Percentiles rank a stretch among this genome's conserved stretches.
Evolutionary conservation across 2,329 filamentous ascomycete species (phyloP).

Genomic region (Alternaria sp.): DNA sequence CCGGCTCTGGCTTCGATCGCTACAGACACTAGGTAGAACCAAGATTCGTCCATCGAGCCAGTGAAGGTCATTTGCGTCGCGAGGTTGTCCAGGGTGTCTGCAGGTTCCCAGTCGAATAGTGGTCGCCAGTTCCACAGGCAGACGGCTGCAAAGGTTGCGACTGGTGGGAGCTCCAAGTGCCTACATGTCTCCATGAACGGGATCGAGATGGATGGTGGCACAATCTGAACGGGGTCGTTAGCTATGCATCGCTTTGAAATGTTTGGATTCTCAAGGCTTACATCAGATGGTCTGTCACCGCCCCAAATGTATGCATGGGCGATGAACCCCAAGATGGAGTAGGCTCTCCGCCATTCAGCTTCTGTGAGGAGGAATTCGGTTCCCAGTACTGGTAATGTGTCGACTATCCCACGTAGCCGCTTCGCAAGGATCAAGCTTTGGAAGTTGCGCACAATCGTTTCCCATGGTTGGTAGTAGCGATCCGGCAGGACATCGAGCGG

Average conservation of each 20-base stretch:
- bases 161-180: slow-evolving; percentile 83
- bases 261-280: slow-evolving; percentile 44
- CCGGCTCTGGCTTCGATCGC: slow-evolving; percentile 93
- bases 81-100: slow-evolving; percentile 86
- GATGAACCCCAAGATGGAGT: slow-evolving; percentile 78
- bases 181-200: slow-evolving; percentile 79
- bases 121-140: slow-evolving; percentile 98
- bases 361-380: slow-evolving; percentile 82
- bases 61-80: slow-evolving; percentile 90
- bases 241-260: slow-evolving; percentile 8
- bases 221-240: slow-evolving; percentile 51
- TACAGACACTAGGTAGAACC: slow-evolving; percentile 96
- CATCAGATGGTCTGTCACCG: slow-evolving; percentile 74
- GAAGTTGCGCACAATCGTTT: slow-evolving; percentile 82
- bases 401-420: slow-evolving; percentile 78
- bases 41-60: slow-evolving; percentile 93
- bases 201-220: slow-evolving; percentile 82
- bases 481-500: slow-evolving; percentile 84
- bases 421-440: slow-evolving; percentile 86
- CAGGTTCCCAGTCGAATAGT: slow-evolving; percentile 79
- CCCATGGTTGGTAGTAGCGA: slow-evolving; percentile 94
- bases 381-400: slow-evolving; percentile 81
- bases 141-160: slow-evolving; percentile 90
- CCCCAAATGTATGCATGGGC: slow-evolving; percentile 92
- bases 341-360: slow-evolving; percentile 89